These are phyloP conservation scores for Blastobotrys malaysiensis DNA, from an alignment of 1,139 yeast genomes.

Conservation along the genomic window DNA sequence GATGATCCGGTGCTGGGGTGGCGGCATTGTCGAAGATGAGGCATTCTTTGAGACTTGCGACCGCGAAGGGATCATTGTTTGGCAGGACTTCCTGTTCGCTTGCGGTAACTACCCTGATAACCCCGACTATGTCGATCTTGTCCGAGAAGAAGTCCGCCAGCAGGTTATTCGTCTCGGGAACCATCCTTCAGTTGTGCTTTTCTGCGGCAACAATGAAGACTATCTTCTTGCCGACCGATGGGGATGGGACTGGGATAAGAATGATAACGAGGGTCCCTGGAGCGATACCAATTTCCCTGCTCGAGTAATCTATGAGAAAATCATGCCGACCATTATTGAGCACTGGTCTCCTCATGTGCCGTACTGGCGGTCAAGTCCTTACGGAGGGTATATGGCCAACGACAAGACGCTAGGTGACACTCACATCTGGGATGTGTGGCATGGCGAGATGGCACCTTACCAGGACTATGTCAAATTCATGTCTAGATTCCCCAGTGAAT, in stretches of 20 bases:
- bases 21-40: slow-evolving; percentile 42
- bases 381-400: slow-evolving; percentile 35
- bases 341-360: slow-evolving; percentile 30
- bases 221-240: slow-evolving; percentile 41
- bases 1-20: slow-evolving; percentile 46
- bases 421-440: slow-evolving; percentile 51
- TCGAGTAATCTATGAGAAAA: slow-evolving; percentile 37
- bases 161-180: slow-evolving; percentile 38
- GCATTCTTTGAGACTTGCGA: slow-evolving; percentile 42
- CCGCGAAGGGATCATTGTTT: slow-evolving; percentile 39
- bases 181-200: slow-evolving; percentile 34
- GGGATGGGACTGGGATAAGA: slow-evolving; percentile 34
- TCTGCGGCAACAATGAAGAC: slow-evolving; percentile 46
- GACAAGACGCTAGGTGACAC: slow-evolving; percentile 41
- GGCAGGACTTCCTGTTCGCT: slow-evolving; percentile 50
- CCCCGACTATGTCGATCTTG: slow-evolving; percentile 29
- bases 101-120: slow-evolving; percentile 44
- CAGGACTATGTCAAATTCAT: slow-evolving; percentile 40
- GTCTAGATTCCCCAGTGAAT: slow-evolving; percentile 44
- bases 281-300: slow-evolving; percentile 39
- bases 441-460: slow-evolving; percentile 41
- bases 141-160: slow-evolving; percentile 32
- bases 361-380: slow-evolving; percentile 44
- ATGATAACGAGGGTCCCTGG: slow-evolving; percentile 31
- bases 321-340: slow-evolving; percentile 34